Conservation (phyloP, 169 alveolate species). For the Plasmodium gallinaceum region DNA sequence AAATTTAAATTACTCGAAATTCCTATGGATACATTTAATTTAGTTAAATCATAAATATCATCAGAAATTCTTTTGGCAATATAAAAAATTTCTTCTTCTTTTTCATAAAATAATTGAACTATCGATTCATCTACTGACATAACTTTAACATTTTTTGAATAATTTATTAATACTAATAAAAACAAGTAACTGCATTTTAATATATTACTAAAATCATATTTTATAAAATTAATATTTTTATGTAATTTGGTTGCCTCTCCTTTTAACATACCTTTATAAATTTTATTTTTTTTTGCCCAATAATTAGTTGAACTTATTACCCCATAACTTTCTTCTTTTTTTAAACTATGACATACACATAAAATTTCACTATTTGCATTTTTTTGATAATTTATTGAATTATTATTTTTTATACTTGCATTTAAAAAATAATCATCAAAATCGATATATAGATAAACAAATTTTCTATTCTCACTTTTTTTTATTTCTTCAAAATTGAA, state of each 20-base stretch:
- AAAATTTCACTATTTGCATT: slow-evolving; percentile 7
- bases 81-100: slow-evolving; percentile 28
- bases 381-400: background rate
- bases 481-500: slow-evolving; percentile 65
- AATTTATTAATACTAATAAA: slow-evolving; percentile 45
- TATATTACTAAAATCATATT: slow-evolving; percentile 66
- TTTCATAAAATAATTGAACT: slow-evolving; percentile 63
- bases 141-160: slow-evolving; percentile 61
- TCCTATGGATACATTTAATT: slow-evolving; percentile 56
- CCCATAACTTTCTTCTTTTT: slow-evolving; percentile 65
- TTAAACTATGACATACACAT: slow-evolving; percentile 73
- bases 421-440: slow-evolving; percentile 65
- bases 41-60: slow-evolving; percentile 58
- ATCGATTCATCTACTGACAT: slow-evolving; percentile 61
- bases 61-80: slow-evolving; percentile 44
- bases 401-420: slow-evolving; percentile 50
- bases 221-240: slow-evolving; percentile 34
- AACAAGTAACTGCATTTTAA: slow-evolving; percentile 61
- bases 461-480: slow-evolving; percentile 13
- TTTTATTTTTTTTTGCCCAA: slow-evolving; percentile 67
- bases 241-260: slow-evolving; percentile 52
- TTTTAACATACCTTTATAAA: slow-evolving; percentile 60
- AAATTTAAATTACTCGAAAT: slow-evolving; percentile 24
- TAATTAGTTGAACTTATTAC: slow-evolving; percentile 62
- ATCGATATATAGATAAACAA: slow-evolving; percentile 58